Conservation (phyloP, 257 asterid genomes). For the Gentiana macrophylla region DNA sequence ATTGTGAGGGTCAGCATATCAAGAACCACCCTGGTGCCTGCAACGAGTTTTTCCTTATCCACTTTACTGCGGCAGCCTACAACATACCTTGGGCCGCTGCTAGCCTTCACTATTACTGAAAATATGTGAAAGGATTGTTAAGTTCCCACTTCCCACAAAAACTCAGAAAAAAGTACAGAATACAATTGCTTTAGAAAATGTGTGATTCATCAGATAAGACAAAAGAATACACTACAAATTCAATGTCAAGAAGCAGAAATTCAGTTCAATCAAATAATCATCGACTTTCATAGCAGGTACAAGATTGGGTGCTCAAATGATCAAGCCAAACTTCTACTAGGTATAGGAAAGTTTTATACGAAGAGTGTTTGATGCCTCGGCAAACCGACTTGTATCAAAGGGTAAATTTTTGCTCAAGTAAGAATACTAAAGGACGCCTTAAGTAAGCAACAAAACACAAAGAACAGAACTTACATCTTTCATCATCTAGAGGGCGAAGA, state of each 20-base stretch:
- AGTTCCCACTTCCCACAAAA: not conserved
- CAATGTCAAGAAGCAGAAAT: too few relatives aligned
- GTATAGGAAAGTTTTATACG: too few relatives aligned
- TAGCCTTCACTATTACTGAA: conserved; percentile 90
- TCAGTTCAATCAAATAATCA: too few relatives aligned
- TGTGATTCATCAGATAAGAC: too few relatives aligned
- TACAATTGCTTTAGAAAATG: too few relatives aligned
- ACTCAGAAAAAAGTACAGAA: too few relatives aligned
- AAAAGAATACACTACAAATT: too few relatives aligned
- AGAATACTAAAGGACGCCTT: not conserved
- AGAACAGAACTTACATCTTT: conserved; percentile 52
- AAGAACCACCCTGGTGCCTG: conserved; percentile 94
- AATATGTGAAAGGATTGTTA: not conserved
- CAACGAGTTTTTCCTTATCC: conserved; percentile 84
- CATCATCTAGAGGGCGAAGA: conserved; percentile 88
- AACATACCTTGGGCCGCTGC: conserved; percentile 95
- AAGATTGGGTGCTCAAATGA: too few relatives aligned
- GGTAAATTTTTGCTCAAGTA: not conserved
- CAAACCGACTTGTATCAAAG: too few relatives aligned
- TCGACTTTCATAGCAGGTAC: too few relatives aligned
- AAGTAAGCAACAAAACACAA: conserved; percentile 1
- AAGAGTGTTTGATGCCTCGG: too few relatives aligned
- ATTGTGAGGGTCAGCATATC: conserved; percentile 97
- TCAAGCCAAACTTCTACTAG: too few relatives aligned
- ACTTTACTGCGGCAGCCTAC: conserved; percentile 97